Conservation (phyloP, 352 stramenopile genomes). For the Peronospora destructor region DNA sequence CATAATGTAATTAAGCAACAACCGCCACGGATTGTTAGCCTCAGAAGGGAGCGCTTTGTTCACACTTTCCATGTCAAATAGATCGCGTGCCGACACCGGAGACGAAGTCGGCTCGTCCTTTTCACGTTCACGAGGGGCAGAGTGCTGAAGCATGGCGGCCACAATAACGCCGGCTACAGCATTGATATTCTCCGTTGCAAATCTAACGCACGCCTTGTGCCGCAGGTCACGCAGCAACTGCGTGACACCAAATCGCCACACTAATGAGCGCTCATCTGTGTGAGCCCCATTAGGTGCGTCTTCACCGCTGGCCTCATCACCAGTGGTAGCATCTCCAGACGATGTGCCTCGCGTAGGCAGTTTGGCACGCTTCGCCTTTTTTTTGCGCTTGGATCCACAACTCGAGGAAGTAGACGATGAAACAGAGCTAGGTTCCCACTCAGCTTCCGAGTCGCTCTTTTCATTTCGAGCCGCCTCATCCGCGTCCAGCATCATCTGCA, state of each 20-base stretch:
- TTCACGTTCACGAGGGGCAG: slow-evolving; percentile 74
- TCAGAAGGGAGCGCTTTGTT: slow-evolving; percentile 65
- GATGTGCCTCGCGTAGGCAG: slow-evolving; percentile 52
- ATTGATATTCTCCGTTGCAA: slow-evolving; percentile 84
- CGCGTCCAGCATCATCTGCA: slow-evolving; percentile 82
- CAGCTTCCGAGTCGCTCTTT: slow-evolving; percentile 50
- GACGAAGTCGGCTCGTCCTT: slow-evolving; percentile 71
- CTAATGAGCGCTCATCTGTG: slow-evolving; percentile 62
- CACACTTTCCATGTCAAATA: slow-evolving; percentile 66
- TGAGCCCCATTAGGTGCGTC: slow-evolving; percentile 15
- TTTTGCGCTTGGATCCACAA: slow-evolving; percentile 52
- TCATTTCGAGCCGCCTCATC: slow-evolving; percentile 45
- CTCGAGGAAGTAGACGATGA: slow-evolving; percentile 21
- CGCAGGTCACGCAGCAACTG: slow-evolving; percentile 78
- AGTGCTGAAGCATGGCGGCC: slow-evolving; percentile 70
- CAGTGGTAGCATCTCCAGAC: slow-evolving; percentile 12
- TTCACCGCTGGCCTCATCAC: slow-evolving; percentile 32
- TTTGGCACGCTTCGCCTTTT: slow-evolving; percentile 70
- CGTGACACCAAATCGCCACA: slow-evolving; percentile 74
- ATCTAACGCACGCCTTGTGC: slow-evolving; percentile 71
- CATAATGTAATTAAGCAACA: slow-evolving; percentile 85
- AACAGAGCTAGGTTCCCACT: slow-evolving; percentile 49
- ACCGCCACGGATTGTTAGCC: slow-evolving; percentile 72
- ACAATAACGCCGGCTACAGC: slow-evolving; percentile 75
- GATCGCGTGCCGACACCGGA: slow-evolving; percentile 68